These are phyloP conservation scores for Prunus yedoensis DNA, from an alignment of 331 rosid species.

Conservation along the genomic window DNA sequence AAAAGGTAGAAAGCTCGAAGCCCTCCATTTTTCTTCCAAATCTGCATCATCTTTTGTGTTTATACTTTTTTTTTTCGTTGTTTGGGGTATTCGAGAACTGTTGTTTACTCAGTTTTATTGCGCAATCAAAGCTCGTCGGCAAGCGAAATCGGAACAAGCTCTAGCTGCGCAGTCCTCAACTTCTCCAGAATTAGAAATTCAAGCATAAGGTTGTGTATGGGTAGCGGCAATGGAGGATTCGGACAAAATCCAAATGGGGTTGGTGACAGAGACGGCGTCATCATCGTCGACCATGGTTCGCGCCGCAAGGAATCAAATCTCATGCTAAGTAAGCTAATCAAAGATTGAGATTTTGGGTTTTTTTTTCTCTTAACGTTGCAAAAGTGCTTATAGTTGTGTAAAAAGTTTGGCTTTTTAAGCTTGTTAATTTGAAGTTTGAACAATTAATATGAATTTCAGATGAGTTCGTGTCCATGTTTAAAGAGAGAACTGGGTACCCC, in stretches of 20 bases:
- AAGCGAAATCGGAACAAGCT: constrained; percentile 29
- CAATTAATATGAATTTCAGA: constrained; percentile 41
- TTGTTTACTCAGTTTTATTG: too few relatives aligned
- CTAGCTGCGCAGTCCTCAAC: constrained; percentile 30
- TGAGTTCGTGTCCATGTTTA: constrained; percentile 84
- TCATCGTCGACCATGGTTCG: constrained; percentile 93
- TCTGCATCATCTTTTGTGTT: neutral
- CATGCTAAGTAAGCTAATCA: constrained; percentile 67
- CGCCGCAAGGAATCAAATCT: constrained; percentile 86
- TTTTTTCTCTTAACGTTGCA: neutral
- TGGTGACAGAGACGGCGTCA: constrained; percentile 56
- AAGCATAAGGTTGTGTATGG: constrained; percentile 29
- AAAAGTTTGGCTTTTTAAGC: neutral
- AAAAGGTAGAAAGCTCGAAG: constrained; percentile 29
- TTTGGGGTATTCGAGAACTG: too few relatives aligned
- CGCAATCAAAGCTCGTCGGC: constrained; percentile 32
- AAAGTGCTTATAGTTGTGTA: neutral
- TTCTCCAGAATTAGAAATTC: constrained; percentile 31
- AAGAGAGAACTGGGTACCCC: constrained; percentile 67
- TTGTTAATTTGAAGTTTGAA: neutral
- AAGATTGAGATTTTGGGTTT: constrained; percentile 4
- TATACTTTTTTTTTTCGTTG: neutral
- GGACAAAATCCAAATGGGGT: constrained; percentile 35
- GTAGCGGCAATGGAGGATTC: constrained; percentile 37
- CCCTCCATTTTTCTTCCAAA: constrained; percentile 1